Evolutionary conservation across 306 rosid genomes (phyloP).

Genomic region (Chamaecrista fasciculata): DNA sequence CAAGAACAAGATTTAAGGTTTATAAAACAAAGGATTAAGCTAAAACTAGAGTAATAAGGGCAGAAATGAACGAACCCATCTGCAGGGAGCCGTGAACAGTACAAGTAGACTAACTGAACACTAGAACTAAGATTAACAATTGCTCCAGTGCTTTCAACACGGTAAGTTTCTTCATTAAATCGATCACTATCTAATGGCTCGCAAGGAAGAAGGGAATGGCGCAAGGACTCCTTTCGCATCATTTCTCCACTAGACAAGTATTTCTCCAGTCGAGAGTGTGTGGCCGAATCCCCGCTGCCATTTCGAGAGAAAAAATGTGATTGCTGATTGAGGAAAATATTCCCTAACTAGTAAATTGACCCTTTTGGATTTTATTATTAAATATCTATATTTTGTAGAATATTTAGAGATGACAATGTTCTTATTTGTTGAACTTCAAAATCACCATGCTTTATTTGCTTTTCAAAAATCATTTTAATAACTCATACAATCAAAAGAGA

Average conservation of each 20-base stretch:
- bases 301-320: slow-evolving; percentile 25
- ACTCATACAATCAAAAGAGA: too few relatives aligned
- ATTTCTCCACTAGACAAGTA: slow-evolving; percentile 61
- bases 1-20: background rate
- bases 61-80: slow-evolving; percentile 59
- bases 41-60: background rate
- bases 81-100: slow-evolving; percentile 86
- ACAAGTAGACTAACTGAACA: slow-evolving; percentile 59
- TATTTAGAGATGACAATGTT: too few relatives aligned
- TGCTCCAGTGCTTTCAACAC: slow-evolving; percentile 77
- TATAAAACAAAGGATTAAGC: slow-evolving; percentile 23
- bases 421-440: too few relatives aligned
- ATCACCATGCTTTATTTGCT: too few relatives aligned
- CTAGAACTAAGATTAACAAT: slow-evolving; percentile 63
- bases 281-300: slow-evolving; percentile 61
- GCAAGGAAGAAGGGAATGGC: slow-evolving; percentile 60
- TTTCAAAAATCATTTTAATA: too few relatives aligned
- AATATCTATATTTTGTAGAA: background rate
- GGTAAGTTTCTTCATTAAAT: slow-evolving; percentile 40
- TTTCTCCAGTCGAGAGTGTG: slow-evolving; percentile 56
- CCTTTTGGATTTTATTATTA: background rate
- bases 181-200: slow-evolving; percentile 42
- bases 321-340: background rate
- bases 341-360: background rate
- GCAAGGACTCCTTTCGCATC: slow-evolving; percentile 70